Evolutionary conservation across 2,329 filamentous ascomycete species (phyloP), one percentile per base, ranked within the genome.

Genomic region (Cordyceps pruinosa): DNA sequence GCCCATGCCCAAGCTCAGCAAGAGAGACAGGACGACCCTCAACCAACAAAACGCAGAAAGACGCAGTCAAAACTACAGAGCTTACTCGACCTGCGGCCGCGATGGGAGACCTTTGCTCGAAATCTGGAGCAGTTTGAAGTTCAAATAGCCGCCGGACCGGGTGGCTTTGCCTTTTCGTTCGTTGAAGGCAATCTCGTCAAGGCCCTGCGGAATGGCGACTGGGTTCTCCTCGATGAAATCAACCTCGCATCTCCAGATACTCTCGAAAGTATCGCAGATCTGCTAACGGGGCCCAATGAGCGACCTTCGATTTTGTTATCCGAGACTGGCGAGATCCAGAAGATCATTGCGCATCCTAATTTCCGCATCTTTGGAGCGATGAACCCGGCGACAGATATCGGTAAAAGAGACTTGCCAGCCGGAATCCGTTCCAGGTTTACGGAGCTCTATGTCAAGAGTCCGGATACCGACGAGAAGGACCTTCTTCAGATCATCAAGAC

Each of bases 351-450:
- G 1, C 93, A 99, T 70, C 87, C 90, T 0, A 86, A 96, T 62
- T 99, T 99, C 70, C 86, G 94, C 39, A 89, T 99, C 15, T 99
- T 99, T 68, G 95, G 90, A 52, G 94, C 95, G 28, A 99, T 99
- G 94, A 99, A 99, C 67, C 94, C 94, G 30, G 94, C 94, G 5
- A 99, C 94, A 3, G 94, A 99, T 74, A 86, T 97, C 57, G 94
- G 95, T 60, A 99, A 99, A 73, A 87, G 93, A 57, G 94, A 99
- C 70, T 76, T 99, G 17, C 91, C 93, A 0, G 85, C 89, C 56
- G 92, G 93, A 1, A 84, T 97, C 44, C 82, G 93, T 56, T 96
- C 92, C 9, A 84, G 92, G 49, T 99, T 99, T 68, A 97, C 94
- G 0, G 94, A 99, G 70, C 79, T 99, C 23, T 99, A 96, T 68